Conservation (phyloP, 2,329 filamentous ascomycete genomes). For the Talaromyces sp. region DNA sequence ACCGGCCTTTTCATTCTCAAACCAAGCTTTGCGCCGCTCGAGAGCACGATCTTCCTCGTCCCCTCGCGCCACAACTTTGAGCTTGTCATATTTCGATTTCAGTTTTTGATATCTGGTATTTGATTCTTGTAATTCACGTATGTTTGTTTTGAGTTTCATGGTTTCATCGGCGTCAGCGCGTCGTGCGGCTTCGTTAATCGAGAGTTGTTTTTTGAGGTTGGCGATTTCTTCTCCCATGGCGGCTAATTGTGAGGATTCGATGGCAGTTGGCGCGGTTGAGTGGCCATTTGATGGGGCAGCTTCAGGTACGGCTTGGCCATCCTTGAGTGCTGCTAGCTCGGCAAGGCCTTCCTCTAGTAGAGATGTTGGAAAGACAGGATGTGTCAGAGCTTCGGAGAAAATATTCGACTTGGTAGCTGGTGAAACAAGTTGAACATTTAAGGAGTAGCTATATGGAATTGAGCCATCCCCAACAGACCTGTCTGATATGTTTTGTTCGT, state of each 20-base stretch:
- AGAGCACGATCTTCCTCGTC: conserved; percentile 40
- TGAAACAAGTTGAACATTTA: conserved; percentile 36
- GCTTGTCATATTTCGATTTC: conserved; percentile 31
- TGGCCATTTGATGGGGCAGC: not conserved
- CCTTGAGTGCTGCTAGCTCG: conserved; percentile 32
- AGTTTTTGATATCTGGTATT: conserved; percentile 39
- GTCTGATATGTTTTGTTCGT: conserved; percentile 39
- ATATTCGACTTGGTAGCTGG: not conserved
- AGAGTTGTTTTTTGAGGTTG: conserved; percentile 36
- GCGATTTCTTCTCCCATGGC: conserved; percentile 40
- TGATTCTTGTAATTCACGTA: conserved; percentile 36
- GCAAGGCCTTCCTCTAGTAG: conserved; percentile 41
- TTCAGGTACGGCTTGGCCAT: conserved; percentile 17
- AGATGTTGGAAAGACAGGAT: conserved; percentile 36
- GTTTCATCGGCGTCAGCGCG: conserved; percentile 35
- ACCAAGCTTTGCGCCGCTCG: conserved; percentile 43
- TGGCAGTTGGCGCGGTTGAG: conserved; percentile 5
- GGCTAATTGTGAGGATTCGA: conserved; percentile 25
- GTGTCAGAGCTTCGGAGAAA: conserved; percentile 38
- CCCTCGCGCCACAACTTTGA: conserved; percentile 32
- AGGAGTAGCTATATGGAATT: conserved; percentile 43
- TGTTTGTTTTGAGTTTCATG: conserved; percentile 34
- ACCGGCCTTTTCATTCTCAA: conserved; percentile 44
- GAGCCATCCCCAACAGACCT: conserved; percentile 32
- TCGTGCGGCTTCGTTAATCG: conserved; percentile 35